phyloP scores from a whole-genome alignment of 306 rosid species.

The Medicago arabica region DNA sequence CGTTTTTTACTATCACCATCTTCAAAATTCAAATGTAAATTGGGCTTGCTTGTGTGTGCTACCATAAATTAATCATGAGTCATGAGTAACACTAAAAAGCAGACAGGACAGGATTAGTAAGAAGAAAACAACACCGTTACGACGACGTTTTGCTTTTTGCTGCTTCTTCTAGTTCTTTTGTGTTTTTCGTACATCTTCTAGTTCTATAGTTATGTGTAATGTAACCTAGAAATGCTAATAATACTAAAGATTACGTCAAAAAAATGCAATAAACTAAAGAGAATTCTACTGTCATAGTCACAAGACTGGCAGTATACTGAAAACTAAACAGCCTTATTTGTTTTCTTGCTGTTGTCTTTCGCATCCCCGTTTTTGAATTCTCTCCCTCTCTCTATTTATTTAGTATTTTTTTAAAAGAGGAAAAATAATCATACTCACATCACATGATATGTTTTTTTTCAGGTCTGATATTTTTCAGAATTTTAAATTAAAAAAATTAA shows the following conservation, averaged over 20 bases:
- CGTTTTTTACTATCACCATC: not conserved
- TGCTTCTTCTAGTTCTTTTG: not conserved
- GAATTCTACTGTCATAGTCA: constrained; percentile 42
- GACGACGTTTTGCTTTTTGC: constrained; percentile 43
- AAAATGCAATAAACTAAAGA: constrained; percentile 21
- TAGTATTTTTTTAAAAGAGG: not conserved
- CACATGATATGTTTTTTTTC: too few relatives aligned
- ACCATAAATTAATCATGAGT: not conserved
- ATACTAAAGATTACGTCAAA: not conserved
- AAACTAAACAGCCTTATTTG: constrained; percentile 71
- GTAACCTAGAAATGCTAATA: not conserved
- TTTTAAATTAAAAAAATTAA: too few relatives aligned
- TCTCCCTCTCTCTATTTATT: constrained; percentile 5
- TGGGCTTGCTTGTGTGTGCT: not conserved
- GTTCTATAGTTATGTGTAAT: not conserved
- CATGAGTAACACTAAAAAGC: not conserved
- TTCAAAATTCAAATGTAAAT: constrained; percentile 1
- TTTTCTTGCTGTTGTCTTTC: constrained; percentile 81
- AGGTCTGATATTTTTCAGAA: too few relatives aligned
- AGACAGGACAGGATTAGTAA: not conserved
- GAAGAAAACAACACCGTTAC: constrained; percentile 39
- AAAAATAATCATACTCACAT: too few relatives aligned
- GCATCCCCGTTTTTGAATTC: constrained; percentile 74
- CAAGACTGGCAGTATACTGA: constrained; percentile 46
- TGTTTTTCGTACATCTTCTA: constrained; percentile 22